Base-by-base conservation (phyloP, 2,329 filamentous ascomycete species). In the Cladosporium colombiae region DNA sequence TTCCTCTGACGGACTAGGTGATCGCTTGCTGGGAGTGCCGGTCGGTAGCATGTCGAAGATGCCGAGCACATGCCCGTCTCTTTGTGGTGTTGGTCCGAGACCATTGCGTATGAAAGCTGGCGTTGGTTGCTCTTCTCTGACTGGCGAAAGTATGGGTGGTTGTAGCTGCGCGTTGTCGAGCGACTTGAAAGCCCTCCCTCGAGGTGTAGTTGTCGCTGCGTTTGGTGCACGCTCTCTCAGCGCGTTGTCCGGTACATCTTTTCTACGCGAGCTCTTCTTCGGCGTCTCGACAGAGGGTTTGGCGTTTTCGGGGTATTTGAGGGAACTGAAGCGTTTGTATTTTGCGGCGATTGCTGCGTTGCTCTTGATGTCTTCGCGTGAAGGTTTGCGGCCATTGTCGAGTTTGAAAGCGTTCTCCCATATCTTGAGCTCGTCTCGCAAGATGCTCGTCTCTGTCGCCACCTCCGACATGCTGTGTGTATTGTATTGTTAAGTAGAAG, bases 1-100 rank as follows among this genome's bases (percentile, higher is more conserved):
- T 16, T 63, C 61, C 16, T 25, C 61, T 11, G 50, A 55, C 13
- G 61, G 61, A n/a, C 61, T 63, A 3, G 56, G 56, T n/a, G 61
- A 63, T 11, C 35, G 52, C 52, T 69, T 71, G 11, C 67, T 66
- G 3, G 72, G 71, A 13, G 70, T 72, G 18, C 56, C 68, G 23
- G 57, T 66, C 3, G 64, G 59, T 6, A 92, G 79, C 13, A 90
- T 78, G 73, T 94, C 91, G 74, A 95, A 95, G 21, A 95, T 79
- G 5, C 91, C 91, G 2, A 95, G 82, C 0, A 93, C 88, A 23
- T 86, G 86, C 31, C 91, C 91, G 75, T 94, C 90, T 68, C 88
- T 87, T 73, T 94, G 91, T 3, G 91, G 91, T 14, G 91, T 95
- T 1, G 91, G 91, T 2, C 90, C 91, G 67, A 95, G 69, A 10